Conservation (phyloP, 768 basidiomycete species). For the Cytidiella melzeri region DNA sequence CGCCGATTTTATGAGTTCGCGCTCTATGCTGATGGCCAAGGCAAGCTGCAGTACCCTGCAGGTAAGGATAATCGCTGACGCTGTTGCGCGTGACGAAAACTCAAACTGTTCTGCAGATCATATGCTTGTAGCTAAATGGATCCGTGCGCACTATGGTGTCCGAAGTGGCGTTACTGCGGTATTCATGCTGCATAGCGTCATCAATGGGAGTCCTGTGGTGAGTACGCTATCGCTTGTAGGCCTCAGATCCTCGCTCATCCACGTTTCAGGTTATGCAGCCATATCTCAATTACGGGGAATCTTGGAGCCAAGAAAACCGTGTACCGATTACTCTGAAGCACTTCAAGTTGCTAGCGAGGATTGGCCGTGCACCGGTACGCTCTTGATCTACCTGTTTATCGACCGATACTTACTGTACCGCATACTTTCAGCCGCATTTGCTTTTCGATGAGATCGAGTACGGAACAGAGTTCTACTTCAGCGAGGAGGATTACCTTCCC, state of each 20-base stretch:
- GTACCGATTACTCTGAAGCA: slow-evolving; percentile 74
- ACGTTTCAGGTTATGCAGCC: slow-evolving; percentile 45
- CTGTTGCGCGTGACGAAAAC: too few species aligned
- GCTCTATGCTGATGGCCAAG: slow-evolving; percentile 32
- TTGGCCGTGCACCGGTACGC: slow-evolving; percentile 57
- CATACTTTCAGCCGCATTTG: slow-evolving; percentile 37
- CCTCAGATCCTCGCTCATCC: neutral
- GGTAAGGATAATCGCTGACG: slow-evolving; percentile 43
- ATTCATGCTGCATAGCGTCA: slow-evolving; percentile 68
- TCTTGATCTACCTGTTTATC: neutral
- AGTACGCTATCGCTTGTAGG: slow-evolving; percentile 25
- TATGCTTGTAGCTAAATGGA: slow-evolving; percentile 54
- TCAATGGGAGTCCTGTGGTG: slow-evolving; percentile 51
- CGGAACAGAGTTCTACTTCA: slow-evolving; percentile 63
- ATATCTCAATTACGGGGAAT: slow-evolving; percentile 29
- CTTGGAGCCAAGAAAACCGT: slow-evolving; percentile 23
- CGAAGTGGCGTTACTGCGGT: slow-evolving; percentile 54
- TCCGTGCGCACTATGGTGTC: slow-evolving; percentile 48
- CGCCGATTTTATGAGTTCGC: slow-evolving; percentile 44
- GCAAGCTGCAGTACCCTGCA: slow-evolving; percentile 51
- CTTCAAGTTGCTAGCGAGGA: slow-evolving; percentile 64
- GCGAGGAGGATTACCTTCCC: slow-evolving; percentile 62
- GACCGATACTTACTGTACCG: neutral
- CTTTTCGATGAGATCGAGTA: slow-evolving; percentile 57
- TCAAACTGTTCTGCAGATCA: too few species aligned